Percentiles rank a stretch among this genome's conserved stretches.
Evolutionary conservation across 2,329 filamentous ascomycete genomes (phyloP).

Genomic region (Stagonosporopsis cucurbitacearum): DNA sequence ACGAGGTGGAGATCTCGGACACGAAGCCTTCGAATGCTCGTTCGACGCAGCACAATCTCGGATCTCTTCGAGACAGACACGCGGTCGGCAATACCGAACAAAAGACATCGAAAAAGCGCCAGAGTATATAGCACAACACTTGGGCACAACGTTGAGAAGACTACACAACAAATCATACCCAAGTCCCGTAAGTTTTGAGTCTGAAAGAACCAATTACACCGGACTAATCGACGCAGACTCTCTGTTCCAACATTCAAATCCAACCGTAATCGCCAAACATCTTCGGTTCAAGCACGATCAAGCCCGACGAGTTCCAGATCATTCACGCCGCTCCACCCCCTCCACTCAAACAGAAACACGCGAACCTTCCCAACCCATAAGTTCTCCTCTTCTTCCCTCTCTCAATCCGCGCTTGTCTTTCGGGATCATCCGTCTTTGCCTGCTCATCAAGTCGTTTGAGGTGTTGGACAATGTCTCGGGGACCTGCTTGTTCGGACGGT

Average conservation of each 20-base stretch:
- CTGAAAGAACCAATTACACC: neutral
- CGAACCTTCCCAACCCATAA: neutral
- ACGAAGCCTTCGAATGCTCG: neutral
- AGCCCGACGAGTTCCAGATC: neutral
- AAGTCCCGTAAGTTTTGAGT: neutral
- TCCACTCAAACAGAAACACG: neutral
- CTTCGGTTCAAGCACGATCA: neutral
- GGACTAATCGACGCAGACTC: neutral
- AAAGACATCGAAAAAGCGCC: neutral
- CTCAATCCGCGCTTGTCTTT: conserved; percentile 1
- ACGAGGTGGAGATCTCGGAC: neutral
- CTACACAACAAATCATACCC: neutral
- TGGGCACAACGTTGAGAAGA: no score
- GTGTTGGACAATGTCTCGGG: neutral
- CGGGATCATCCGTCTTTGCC: neutral
- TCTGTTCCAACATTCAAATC: neutral
- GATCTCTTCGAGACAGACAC: neutral
- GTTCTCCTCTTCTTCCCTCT: neutral
- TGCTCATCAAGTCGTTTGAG: conserved; percentile 2
- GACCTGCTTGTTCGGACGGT: neutral
- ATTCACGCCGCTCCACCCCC: neutral
- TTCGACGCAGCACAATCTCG: neutral
- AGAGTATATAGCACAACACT: neutral
- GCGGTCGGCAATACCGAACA: neutral
- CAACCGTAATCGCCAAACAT: neutral